Percentiles rank a stretch among this genome's conserved stretches.
Conservation (phyloP, 2,329 filamentous ascomycete genomes). For the Curvularia spicifera region DNA sequence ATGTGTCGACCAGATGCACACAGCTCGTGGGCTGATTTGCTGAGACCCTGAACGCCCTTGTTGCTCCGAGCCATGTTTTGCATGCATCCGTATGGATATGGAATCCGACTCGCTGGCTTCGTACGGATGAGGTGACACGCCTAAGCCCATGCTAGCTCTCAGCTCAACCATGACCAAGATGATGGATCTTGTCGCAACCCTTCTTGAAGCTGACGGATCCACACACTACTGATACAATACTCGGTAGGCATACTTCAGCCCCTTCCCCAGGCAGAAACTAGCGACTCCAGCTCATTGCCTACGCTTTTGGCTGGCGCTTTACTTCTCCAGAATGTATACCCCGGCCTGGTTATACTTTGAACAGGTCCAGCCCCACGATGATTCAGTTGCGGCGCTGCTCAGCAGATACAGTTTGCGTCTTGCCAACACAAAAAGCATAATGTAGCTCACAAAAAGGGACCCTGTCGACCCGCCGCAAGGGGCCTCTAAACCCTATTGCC, state of each 20-base stretch:
- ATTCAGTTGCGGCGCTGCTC: too few species aligned
- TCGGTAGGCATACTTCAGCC: background rate
- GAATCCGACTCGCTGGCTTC: background rate
- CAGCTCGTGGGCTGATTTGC: constrained; percentile 1
- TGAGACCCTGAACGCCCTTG: background rate
- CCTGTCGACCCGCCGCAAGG: constrained; percentile 2
- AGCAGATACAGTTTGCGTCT: background rate
- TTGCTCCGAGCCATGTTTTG: background rate
- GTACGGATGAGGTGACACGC: background rate
- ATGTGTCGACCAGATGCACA: background rate
- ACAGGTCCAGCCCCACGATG: background rate
- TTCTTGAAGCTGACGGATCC: background rate
- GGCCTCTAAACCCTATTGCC: constrained; percentile 6
- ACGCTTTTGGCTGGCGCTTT: too few species aligned
- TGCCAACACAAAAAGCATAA: background rate
- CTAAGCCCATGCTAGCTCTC: background rate
- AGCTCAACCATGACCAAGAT: background rate
- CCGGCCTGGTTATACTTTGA: background rate
- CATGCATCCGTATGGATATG: background rate
- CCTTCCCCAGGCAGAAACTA: background rate
- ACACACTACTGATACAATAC: background rate
- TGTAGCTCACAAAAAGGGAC: constrained; percentile 2
- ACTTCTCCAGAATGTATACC: too few species aligned
- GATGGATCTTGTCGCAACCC: background rate
- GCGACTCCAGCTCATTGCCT: constrained; percentile 3